Conservation (phyloP, 306 rosid genomes). For the Lupinus albus region DNA sequence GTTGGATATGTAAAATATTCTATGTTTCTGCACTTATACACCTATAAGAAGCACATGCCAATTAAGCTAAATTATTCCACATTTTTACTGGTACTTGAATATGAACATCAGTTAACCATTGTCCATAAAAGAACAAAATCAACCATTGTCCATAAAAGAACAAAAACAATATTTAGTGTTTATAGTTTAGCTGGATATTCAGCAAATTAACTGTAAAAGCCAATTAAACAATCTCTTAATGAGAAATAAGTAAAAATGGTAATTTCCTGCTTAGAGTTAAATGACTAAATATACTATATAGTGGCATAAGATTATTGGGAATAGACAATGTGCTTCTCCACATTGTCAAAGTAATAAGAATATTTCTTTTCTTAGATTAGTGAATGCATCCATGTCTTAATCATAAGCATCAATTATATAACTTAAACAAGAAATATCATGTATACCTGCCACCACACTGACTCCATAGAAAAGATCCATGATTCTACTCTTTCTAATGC, state of each 20-base stretch:
- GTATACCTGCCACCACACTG: constrained; percentile 99
- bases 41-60: not conserved
- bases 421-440: constrained; percentile 8
- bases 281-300: not conserved
- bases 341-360: not conserved
- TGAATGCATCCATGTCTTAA: constrained; percentile 28
- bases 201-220: not conserved
- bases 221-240: not conserved
- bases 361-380: constrained; percentile 1
- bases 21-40: not conserved
- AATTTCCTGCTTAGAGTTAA: constrained; percentile 25
- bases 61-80: not conserved
- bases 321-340: too few relatives aligned
- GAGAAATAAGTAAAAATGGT: not conserved
- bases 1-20: constrained; percentile 4
- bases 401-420: constrained; percentile 20
- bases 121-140: constrained; percentile 2
- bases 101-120: not conserved
- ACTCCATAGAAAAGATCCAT: constrained; percentile 97
- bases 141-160: not conserved
- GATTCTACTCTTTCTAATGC: constrained; percentile 88
- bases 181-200: not conserved
- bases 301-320: too few relatives aligned
- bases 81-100: not conserved
- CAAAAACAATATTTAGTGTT: not conserved